Evolutionary conservation across 2,329 filamentous ascomycete species (phyloP), one percentile per base, ranked within the genome.

Genomic region (Cladophialophora bantiana): DNA sequence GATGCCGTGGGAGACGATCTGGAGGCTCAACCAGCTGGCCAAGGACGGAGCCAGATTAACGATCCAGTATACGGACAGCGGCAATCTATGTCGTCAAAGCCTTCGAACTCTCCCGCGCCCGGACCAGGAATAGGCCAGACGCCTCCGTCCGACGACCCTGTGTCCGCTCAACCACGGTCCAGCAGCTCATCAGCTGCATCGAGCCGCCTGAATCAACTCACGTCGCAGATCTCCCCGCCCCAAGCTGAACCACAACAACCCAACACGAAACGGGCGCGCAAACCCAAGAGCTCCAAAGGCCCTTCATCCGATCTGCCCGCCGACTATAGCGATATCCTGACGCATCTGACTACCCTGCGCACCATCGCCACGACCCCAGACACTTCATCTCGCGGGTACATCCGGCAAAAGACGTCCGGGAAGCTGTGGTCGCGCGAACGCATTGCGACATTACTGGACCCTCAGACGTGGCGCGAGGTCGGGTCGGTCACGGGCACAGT

Each of bases 351-450:
- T 2, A 79, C 80, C 0, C 80, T 90, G 0, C 80, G 79, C 15
- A 78, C 74, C 5, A 83, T 87, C 40, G 86, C 87, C 12, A 77
- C 80, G 18, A 88, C 83, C 0, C 87, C 88, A 1, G 80, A 87
- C 62, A 74, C 80, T 0, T 82, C 77, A 4, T 84, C 84, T 63
- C 79, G 83, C 69, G 87, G 87, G 35, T 89, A 89, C 69, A 75
- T 85, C 18, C 83, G 85, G 2, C 88, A 90, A 74, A 88, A 88
- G 71, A 80, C 86, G 75, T 83, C 86, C 3, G 88, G 88, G 2
- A 90, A 90, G 74, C 80, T 90, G 18, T 89, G 87, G 86, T 87
- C 89, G 0, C 83, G 87, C 32, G 87, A 90, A 73, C 81, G 87
- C 3, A 84, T 89, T 31, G 80, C 85, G 4, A 78, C 82, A 32